Evolutionary conservation across 306 rosid species (phyloP), one percentile per base, ranked within the genome.

Genomic region (Acmispon strigosus): DNA sequence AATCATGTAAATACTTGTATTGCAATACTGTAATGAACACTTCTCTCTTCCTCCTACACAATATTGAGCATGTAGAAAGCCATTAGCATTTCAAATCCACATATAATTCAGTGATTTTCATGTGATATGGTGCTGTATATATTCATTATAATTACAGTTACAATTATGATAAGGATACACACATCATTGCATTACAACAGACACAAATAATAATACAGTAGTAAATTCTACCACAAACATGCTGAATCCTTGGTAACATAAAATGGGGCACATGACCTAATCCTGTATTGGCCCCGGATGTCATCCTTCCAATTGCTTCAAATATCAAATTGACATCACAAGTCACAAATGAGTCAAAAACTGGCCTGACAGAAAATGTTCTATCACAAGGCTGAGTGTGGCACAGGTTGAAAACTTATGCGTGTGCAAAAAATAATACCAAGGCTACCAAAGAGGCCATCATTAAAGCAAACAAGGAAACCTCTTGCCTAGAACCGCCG

Each of bases 401-500:
- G 12, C 39, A 43, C 49, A n/a, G 18, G 54, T 61, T 15, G 59
- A 49, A 62, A 61, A 65, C 45, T 69, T 68, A 85, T 27, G 51
- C 68, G n/a, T 47, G 51, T 27, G 80, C 81, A 10, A 52, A 39
- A 18, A 80, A 69, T 47, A 77, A 64, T 32, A 32, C 37, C 62
- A 84, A 51, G 34, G 87, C 81, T 44, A 73, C 80, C 36, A 88
- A 78, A 55, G 73, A 70, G 10, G 80, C 43, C 74, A 74, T 14
- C 68, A 84, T 34, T 47, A 90, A 44, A 47, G 83, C 51, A 63
- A 81, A 70, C 48, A 83, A 66, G 19, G 96, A 75, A 64, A 71
- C 62, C 51, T 66, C 52, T 41, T 22, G 82, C 50, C 58, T 19
- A 12, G 81, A 88, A 81, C 88, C 75, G 1, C 88, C 8, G 66